Evolutionary conservation across 495 filamentous ascomycete species (phyloP).

Genomic region (Tuber borchii): DNA sequence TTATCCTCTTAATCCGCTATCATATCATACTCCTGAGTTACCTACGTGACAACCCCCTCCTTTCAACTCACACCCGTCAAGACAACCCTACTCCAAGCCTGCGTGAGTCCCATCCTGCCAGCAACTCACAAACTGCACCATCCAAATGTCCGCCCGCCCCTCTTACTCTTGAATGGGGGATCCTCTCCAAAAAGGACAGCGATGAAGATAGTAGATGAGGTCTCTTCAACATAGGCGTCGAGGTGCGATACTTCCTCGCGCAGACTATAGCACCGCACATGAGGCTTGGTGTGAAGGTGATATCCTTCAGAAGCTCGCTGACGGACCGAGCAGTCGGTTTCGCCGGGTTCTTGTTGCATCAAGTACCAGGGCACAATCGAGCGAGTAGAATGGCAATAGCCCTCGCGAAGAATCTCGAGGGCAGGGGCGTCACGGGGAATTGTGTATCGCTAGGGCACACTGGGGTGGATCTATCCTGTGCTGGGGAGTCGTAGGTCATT

Average conservation of each 20-base stretch:
- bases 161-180: conserved; percentile 57
- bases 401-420: conserved; percentile 58
- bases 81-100: conserved; percentile 61
- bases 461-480: conserved; percentile 59
- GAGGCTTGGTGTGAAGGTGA: conserved; percentile 51
- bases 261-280: conserved; percentile 59
- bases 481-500: conserved; percentile 56
- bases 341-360: conserved; percentile 59
- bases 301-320: conserved; percentile 57
- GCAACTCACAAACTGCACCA: conserved; percentile 57
- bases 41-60: conserved; percentile 48
- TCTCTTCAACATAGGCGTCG: conserved; percentile 55
- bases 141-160: conserved; percentile 57
- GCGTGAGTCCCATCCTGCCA: conserved; percentile 56
- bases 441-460: conserved; percentile 57
- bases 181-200: conserved; percentile 49
- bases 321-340: conserved; percentile 46
- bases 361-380: conserved; percentile 64
- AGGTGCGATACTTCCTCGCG: conserved; percentile 60
- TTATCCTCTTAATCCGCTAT: conserved; percentile 53
- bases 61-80: conserved; percentile 49
- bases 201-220: conserved; percentile 56
- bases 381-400: conserved; percentile 54
- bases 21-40: conserved; percentile 59
- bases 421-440: conserved; percentile 59